A percentile compares a stretch with the other conserved stretches of the same genome.
Conservation (phyloP, 1,284 basidiomycete genomes). For the Schizophyllum commune region DNA sequence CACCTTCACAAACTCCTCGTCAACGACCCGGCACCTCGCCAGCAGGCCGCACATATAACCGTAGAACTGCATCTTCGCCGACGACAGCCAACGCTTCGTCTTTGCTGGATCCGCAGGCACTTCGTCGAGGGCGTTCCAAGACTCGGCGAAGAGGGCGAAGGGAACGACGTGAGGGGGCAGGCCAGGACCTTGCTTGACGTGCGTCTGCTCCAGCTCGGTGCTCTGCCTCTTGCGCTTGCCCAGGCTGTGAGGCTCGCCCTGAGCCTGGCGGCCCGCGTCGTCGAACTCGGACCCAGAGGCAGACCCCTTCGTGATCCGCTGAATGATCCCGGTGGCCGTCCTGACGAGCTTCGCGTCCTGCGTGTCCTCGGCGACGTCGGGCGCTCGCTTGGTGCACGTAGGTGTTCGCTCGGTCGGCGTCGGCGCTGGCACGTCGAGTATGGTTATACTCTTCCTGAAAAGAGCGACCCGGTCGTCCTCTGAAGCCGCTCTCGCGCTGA, state of each 20-base stretch:
- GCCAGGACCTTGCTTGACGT: not conserved
- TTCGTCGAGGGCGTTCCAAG: not conserved
- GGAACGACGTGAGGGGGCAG: not conserved
- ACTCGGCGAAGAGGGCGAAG: not conserved
- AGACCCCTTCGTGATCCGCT: no score
- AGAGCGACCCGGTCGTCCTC: no score
- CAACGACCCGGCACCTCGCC: not conserved
- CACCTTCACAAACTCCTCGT: not conserved
- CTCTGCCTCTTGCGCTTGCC: no score
- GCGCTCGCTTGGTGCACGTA: not conserved
- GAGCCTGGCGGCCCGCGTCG: no score
- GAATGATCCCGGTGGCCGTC: not conserved
- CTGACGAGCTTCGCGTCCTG: not conserved
- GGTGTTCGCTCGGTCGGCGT: no score
- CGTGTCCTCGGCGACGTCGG: not conserved
- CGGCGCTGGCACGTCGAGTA: no score
- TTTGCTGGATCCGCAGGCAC: not conserved
- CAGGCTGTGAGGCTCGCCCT: no score
- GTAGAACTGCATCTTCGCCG: not conserved
- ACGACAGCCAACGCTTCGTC: not conserved
- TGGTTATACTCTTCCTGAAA: no score
- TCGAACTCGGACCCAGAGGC: no score
- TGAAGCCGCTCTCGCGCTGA: no score
- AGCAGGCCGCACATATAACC: not conserved
- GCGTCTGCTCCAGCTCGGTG: no score